Evolutionary conservation across 108 stramenopile species (phyloP), one percentile per base, ranked within the genome.

Genomic region (Stephanodiscus minutulus): DNA sequence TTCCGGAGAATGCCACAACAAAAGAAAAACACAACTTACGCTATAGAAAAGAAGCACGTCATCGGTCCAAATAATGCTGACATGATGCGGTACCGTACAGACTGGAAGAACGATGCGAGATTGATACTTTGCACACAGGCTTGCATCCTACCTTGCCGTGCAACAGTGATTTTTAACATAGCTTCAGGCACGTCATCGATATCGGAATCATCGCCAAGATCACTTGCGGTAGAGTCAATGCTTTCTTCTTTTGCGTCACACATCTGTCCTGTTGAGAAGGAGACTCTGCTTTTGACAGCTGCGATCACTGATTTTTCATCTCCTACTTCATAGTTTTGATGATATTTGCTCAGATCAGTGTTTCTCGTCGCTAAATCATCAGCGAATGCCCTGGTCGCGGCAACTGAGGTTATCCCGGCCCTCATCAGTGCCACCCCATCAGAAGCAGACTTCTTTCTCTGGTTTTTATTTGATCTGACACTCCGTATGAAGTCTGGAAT

Each of bases 351-450:
- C 18, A 28, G 46, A 48, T 48, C 18, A 22, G 24, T n/a, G 8
- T 21, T 49, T 49, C 64, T 49, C 64, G n/a, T 49, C 15, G 27
- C 37, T 64, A 46, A 5, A 62, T 46, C 24, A 46, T 62, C 36
- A 5, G 24, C 15, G 13, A 15, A 47, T 22, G 48, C n/a, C 21
- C 17, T 24, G 63, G 21, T 28, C 6, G 27, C 53, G 37, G 66
- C 66, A 31, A 50, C 28, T 33, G 52, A n/a, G 7, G 52, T 5
- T n/a, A 17, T 18, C 67, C 68, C 44, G 46, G 61, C 65, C 70
- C 68, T 76, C 75, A 77, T 84, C 12, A 53, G 17, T 63, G 69
- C 57, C 47, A 88, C 84, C 15, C 84, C 79, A 15, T 70, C 79
- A 53, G 86, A 85, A 20, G 68, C 77, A 10, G 85, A 82, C 60